Evolutionary conservation across 352 stramenopile species (phyloP).

Genomic region (Globisporangium lucens): DNA sequence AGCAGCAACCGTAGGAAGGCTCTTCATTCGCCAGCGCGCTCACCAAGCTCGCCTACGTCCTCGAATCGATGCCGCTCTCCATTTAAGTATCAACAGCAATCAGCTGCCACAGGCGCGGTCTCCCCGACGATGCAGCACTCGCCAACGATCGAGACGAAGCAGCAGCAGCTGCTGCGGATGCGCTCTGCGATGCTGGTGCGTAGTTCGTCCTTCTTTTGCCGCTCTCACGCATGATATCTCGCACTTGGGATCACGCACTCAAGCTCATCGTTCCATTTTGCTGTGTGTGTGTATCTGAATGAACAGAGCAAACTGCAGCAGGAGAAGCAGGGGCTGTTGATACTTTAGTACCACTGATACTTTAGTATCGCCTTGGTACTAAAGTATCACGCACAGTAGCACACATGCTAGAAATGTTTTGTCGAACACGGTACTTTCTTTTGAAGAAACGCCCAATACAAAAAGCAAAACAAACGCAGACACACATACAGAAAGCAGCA

Average conservation of each 20-base stretch:
- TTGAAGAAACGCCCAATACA: neutral
- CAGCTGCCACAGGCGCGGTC: neutral
- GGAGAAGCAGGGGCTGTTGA: neutral
- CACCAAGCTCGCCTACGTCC: slow-evolving; percentile 1
- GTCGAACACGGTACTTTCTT: neutral
- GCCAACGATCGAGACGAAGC: slow-evolving; percentile 44
- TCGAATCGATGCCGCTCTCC: neutral
- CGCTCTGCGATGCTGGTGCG: slow-evolving; percentile 43
- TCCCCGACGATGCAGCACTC: neutral
- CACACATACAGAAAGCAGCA: neutral
- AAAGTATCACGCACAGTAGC: neutral
- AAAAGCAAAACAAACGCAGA: neutral
- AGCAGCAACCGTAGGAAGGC: neutral
- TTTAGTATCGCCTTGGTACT: neutral
- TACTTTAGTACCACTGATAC: neutral
- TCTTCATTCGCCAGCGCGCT: neutral
- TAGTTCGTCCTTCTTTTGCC: neutral
- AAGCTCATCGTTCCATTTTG: neutral
- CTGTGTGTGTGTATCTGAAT: neutral
- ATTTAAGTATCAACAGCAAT: neutral
- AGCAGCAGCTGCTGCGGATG: slow-evolving; percentile 43
- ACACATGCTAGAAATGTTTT: neutral
- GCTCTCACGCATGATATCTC: neutral
- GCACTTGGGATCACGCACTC: neutral
- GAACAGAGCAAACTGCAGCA: neutral